These are phyloP conservation scores for Podila horticola DNA, from an alignment of 192 early-diverging fungal species.

Conservation along the genomic window DNA sequence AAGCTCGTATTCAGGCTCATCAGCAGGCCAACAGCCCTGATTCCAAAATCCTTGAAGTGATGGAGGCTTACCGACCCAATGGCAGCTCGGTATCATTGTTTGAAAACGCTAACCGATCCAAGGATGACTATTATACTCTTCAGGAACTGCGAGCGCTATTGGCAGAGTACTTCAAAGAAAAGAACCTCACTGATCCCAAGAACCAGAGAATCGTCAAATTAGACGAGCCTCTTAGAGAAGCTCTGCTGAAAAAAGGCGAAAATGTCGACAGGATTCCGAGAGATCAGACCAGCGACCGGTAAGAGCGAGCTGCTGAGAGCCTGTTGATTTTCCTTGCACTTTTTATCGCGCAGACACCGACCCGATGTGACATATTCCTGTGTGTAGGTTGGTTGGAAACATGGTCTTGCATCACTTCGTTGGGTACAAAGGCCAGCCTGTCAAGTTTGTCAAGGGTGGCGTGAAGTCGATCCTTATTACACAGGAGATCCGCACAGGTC, in stretches of 20 bases:
- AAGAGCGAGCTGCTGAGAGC: not conserved
- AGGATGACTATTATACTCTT: conserved; percentile 66
- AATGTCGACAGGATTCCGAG: conserved; percentile 24
- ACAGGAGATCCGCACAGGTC: conserved; percentile 68
- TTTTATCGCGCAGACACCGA: not conserved
- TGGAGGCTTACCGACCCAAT: conserved; percentile 68
- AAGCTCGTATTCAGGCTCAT: conserved; percentile 5
- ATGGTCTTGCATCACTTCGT: conserved; percentile 40
- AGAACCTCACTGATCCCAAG: conserved; percentile 65
- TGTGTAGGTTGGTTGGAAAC: conserved; percentile 27
- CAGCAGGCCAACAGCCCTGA: conserved; percentile 9
- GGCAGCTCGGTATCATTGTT: conserved; percentile 61
- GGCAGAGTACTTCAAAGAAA: conserved; percentile 70
- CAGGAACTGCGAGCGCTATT: conserved; percentile 68
- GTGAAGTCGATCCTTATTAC: conserved; percentile 61
- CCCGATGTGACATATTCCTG: not conserved
- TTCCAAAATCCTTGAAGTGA: conserved; percentile 43
- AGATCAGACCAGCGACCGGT: conserved; percentile 35
- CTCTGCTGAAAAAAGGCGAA: conserved; percentile 35
- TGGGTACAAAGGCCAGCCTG: conserved; percentile 28
- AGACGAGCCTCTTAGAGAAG: conserved; percentile 18
- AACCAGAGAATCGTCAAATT: conserved; percentile 50
- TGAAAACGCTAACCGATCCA: conserved; percentile 53
- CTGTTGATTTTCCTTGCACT: not conserved
- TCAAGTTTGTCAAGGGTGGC: conserved; percentile 53